phyloP scores from a whole-genome alignment of 768 basidiomycete genomes.

The Albatrellus ellisii region DNA sequence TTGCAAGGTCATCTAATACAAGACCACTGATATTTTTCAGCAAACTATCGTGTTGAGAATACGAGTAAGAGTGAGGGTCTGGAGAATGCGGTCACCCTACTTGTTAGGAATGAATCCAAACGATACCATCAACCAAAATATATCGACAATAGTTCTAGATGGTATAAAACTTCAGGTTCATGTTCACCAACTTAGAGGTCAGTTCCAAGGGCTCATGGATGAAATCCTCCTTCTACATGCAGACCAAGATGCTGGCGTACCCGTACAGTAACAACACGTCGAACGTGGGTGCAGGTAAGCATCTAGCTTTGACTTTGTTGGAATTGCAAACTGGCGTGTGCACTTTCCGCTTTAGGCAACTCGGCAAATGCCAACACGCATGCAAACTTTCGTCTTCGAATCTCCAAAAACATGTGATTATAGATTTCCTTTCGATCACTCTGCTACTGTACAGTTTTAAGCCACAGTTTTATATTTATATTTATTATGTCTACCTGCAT shows the following conservation, averaged over 20 bases:
- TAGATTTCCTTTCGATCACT: too few species aligned
- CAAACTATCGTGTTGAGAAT: conserved; percentile 35
- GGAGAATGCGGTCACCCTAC: conserved; percentile 26
- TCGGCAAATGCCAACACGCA: too few species aligned
- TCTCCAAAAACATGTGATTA: too few species aligned
- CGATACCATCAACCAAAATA: conserved; percentile 58
- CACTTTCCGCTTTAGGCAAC: too few species aligned
- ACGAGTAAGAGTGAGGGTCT: conserved; percentile 2
- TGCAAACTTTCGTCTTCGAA: too few species aligned
- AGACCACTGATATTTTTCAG: conserved; percentile 46
- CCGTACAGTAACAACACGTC: conserved; percentile 54
- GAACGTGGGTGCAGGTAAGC: conserved; percentile 59
- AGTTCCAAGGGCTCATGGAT: conserved; percentile 62
- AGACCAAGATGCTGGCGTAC: conserved; percentile 6
- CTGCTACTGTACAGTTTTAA: too few species aligned
- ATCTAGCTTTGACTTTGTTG: conserved; percentile 58
- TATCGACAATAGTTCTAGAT: conserved; percentile 89
- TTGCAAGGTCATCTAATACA: conserved; percentile 58
- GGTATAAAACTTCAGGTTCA: conserved; percentile 92
- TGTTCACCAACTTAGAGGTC: conserved; percentile 61
- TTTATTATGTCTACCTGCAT: too few species aligned
- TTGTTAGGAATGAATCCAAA: conserved; percentile 55
- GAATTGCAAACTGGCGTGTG: too few species aligned
- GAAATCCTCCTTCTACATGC: conserved; percentile 37
- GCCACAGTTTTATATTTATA: too few species aligned